Percentiles rank a stretch among this genome's conserved stretches.
These are phyloP conservation scores for Scalesia atractyloides DNA, from an alignment of 129 eudicot genomes.

Conservation along the genomic window DNA sequence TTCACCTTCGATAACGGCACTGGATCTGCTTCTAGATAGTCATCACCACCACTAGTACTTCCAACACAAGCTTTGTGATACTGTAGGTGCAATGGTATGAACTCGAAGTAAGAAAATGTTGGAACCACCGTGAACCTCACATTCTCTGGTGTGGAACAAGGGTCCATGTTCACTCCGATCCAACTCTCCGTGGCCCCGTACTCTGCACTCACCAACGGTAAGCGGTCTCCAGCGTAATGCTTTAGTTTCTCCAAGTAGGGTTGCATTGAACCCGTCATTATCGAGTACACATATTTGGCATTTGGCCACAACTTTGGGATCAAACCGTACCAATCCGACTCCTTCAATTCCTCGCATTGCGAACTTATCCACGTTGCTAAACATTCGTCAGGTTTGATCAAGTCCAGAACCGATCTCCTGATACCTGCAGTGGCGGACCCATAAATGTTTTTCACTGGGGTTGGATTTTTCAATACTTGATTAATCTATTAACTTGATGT, in stretches of 20 bases:
- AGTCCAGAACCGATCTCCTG: slow-evolving; percentile 41
- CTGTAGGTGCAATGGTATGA: slow-evolving; percentile 63
- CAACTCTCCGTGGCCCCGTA: slow-evolving; percentile 92
- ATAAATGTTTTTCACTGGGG: too few species aligned
- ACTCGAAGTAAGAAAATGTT: slow-evolving; percentile 70
- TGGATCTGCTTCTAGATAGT: slow-evolving; percentile 61
- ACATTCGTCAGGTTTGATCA: slow-evolving; percentile 37
- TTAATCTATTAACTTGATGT: too few species aligned
- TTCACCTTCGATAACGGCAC: slow-evolving; percentile 60
- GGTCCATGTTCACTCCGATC: slow-evolving; percentile 83
- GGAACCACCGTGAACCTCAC: slow-evolving; percentile 78
- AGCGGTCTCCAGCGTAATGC: slow-evolving; percentile 63
- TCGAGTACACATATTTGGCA: slow-evolving; percentile 72
- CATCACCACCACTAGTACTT: slow-evolving; percentile 27
- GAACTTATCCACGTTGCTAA: slow-evolving; percentile 44
- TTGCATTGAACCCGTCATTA: slow-evolving; percentile 92
- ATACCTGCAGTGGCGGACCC: neutral
- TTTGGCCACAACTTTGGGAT: slow-evolving; percentile 79
- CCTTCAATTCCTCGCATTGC: slow-evolving; percentile 51
- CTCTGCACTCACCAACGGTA: slow-evolving; percentile 80
- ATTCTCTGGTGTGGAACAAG: slow-evolving; percentile 53
- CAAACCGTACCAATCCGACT: slow-evolving; percentile 51
- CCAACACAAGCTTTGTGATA: slow-evolving; percentile 16
- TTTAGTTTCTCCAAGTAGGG: slow-evolving; percentile 60
- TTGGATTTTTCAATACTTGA: too few species aligned